A percentile compares a stretch with the other conserved stretches of the same genome.
Evolutionary conservation across 371 early-diverging fungal species (phyloP).

Genomic region (Apophysomyces ossiformis): DNA sequence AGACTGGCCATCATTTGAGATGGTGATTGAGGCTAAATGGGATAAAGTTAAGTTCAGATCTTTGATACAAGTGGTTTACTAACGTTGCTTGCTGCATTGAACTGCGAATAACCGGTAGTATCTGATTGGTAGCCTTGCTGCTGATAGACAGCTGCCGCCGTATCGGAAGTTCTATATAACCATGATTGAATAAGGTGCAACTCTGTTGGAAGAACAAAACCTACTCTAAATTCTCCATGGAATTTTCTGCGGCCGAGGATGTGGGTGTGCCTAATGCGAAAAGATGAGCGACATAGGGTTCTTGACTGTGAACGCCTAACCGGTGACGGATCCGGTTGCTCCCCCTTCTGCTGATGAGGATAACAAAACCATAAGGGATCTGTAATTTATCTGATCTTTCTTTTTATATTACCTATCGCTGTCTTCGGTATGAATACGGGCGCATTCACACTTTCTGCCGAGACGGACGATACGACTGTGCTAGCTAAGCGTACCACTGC

Average conservation of each 20-base stretch:
- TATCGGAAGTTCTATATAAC: constrained; percentile 6
- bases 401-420: constrained; percentile 35
- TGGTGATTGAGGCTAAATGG: constrained; percentile 22
- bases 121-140: constrained; percentile 9
- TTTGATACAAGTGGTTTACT: not conserved
- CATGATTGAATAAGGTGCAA: constrained; percentile 8
- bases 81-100: constrained; percentile 3
- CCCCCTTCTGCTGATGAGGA: constrained; percentile 15
- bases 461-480: constrained; percentile 47
- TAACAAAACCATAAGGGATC: not conserved
- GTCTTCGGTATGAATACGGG: constrained; percentile 71
- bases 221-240: constrained; percentile 14
- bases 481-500: constrained; percentile 58
- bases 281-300: constrained; percentile 3
- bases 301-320: constrained; percentile 6
- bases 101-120: constrained; percentile 1
- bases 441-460: constrained; percentile 64
- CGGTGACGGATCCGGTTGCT: constrained; percentile 1
- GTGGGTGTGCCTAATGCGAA: constrained; percentile 3
- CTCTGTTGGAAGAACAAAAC: constrained; percentile 3
- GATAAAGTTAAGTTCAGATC: not conserved
- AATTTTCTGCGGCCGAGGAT: not conserved
- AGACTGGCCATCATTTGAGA: constrained; percentile 29
- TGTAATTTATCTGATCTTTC: constrained; percentile 8
- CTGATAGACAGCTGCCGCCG: constrained; percentile 3